phyloP scores from a whole-genome alignment of 345 rosid species.

The Syzygium jambos region DNA sequence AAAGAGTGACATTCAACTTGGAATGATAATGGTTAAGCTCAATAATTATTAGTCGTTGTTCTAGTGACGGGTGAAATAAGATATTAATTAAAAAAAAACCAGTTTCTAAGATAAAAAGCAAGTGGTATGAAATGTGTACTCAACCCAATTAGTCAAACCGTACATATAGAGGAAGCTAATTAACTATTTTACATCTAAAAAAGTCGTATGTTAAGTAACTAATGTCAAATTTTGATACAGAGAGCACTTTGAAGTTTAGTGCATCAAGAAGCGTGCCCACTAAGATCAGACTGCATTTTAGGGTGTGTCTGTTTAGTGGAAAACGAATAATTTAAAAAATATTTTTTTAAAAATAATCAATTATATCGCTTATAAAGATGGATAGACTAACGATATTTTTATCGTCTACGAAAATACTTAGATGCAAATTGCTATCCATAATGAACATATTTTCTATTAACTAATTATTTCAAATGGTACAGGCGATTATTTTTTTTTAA shows the following conservation, averaged over 20 bases:
- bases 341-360: neutral
- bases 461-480: neutral
- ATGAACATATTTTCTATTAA: neutral
- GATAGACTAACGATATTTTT: neutral
- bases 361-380: fast-evolving
- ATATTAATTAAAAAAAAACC: neutral
- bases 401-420: fast-evolving
- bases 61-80: neutral
- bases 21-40: neutral
- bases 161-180: neutral
- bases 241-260: neutral
- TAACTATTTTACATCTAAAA: neutral
- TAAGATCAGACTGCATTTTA: neutral
- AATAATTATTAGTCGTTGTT: neutral
- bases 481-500: fast-evolving
- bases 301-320: fast-evolving
- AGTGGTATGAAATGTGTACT: neutral
- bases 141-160: neutral
- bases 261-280: neutral
- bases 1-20: neutral
- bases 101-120: neutral
- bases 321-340: neutral
- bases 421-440: neutral
- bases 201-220: neutral
- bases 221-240: neutral